These are phyloP conservation scores for Dryadomyces quercus-mongolicae DNA, from an alignment of 2,329 filamentous ascomycete species.

Conservation along the genomic window DNA sequence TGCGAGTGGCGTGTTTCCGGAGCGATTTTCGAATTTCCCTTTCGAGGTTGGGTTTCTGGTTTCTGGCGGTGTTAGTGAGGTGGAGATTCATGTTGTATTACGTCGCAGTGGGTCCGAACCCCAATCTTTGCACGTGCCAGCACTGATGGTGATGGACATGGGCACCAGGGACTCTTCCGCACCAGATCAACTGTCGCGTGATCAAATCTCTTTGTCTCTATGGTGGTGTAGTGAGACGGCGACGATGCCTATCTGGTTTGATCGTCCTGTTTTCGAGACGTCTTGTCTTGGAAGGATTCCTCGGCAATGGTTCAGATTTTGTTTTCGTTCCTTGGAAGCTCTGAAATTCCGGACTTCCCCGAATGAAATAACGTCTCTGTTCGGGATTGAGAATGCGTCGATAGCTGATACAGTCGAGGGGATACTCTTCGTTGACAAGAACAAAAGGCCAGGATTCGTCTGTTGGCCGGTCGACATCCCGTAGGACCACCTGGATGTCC, in stretches of 20 bases:
- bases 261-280: neutral
- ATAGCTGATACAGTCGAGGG: constrained; percentile 54
- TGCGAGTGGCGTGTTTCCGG: neutral
- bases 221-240: no score
- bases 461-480: constrained; percentile 10
- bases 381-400: constrained; percentile 43
- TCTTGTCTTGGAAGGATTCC: neutral
- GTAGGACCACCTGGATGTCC: constrained; percentile 48
- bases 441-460: constrained; percentile 13
- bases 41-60: neutral
- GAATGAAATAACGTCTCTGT: constrained; percentile 46
- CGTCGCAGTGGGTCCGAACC: neutral
- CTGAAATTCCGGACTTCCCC: constrained; percentile 29
- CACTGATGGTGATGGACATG: neutral
- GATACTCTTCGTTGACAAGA: constrained; percentile 58
- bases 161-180: no score
- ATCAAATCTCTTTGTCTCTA: neutral
- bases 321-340: neutral
- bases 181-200: no score
- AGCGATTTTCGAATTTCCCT: neutral
- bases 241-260: neutral
- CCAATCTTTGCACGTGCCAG: neutral
- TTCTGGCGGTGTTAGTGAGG: constrained; percentile 1
- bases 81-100: neutral
- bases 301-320: no score